Evolutionary conservation across 495 filamentous ascomycete species (phyloP).

Genomic region (Platismatia glauca): DNA sequence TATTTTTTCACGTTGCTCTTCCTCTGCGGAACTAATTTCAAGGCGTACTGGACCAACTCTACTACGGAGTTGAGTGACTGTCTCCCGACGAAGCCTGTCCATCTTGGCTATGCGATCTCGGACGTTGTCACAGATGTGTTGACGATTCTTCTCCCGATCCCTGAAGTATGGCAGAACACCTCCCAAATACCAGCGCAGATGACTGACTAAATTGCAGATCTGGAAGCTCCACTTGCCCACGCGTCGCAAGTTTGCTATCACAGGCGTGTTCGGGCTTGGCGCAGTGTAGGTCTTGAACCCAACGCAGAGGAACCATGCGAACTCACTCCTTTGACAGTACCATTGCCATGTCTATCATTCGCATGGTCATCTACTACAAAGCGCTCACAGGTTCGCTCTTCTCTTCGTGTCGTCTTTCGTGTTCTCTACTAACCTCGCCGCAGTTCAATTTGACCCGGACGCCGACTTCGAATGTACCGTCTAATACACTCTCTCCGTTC

Average conservation of each 20-base stretch:
- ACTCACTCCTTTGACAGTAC: neutral
- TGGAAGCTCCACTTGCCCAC: conserved; percentile 9
- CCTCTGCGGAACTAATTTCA: conserved; percentile 12
- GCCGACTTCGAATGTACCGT: conserved; percentile 7
- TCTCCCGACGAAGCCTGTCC: conserved; percentile 6
- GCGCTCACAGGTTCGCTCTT: conserved; percentile 9
- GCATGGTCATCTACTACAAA: conserved; percentile 13
- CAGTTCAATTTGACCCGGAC: conserved; percentile 6
- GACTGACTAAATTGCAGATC: conserved; percentile 3
- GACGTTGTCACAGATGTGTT: conserved; percentile 13
- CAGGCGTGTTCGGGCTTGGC: conserved; percentile 11
- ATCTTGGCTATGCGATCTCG: conserved; percentile 6
- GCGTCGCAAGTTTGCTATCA: conserved; percentile 10
- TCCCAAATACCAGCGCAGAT: neutral
- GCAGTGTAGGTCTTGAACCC: conserved; percentile 7
- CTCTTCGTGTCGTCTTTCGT: neutral
- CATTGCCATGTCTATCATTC: conserved; percentile 12
- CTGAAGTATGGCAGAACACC: neutral
- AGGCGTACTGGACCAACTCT: conserved; percentile 10
- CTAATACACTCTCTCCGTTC: neutral
- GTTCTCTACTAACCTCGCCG: neutral
- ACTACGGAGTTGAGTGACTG: neutral
- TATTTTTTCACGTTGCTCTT: conserved; percentile 2
- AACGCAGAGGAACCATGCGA: neutral
- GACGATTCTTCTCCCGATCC: conserved; percentile 8